phyloP scores from a whole-genome alignment of 192 early-diverging fungal species.

The Backusella macrospora region DNA sequence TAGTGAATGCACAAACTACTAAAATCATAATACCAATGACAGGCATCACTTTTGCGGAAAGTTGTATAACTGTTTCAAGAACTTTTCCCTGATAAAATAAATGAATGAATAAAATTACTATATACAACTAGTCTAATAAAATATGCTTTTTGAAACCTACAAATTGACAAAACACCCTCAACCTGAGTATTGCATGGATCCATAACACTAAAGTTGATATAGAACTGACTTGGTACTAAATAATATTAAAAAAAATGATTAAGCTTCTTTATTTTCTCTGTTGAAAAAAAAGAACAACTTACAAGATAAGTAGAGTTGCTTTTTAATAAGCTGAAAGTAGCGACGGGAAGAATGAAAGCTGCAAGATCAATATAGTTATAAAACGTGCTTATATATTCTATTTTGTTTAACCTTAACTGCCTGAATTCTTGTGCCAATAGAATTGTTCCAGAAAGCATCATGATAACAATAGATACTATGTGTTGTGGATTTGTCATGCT shows the following conservation, averaged over 20 bases:
- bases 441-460: not conserved
- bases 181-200: slow-evolving; percentile 15
- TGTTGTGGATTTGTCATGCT: not conserved
- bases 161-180: slow-evolving; percentile 14
- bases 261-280: not conserved
- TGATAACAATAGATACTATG: not conserved
- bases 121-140: not conserved
- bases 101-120: not conserved
- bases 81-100: not conserved
- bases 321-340: not conserved
- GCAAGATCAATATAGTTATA: slow-evolving; percentile 14
- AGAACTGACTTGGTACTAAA: not conserved
- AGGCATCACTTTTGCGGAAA: slow-evolving; percentile 8
- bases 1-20: slow-evolving; percentile 15
- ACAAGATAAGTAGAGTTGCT: not conserved
- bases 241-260: not conserved
- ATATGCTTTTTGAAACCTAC: not conserved
- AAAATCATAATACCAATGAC: slow-evolving; percentile 13
- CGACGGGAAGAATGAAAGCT: not conserved
- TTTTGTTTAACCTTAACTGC: not conserved
- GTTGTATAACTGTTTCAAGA: slow-evolving; percentile 16
- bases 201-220: slow-evolving; percentile 6
- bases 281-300: not conserved
- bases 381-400: not conserved
- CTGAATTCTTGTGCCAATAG: slow-evolving; percentile 5